These are phyloP conservation scores for Amanita polypyramis DNA, from an alignment of 768 basidiomycete genomes.

Conservation along the genomic window DNA sequence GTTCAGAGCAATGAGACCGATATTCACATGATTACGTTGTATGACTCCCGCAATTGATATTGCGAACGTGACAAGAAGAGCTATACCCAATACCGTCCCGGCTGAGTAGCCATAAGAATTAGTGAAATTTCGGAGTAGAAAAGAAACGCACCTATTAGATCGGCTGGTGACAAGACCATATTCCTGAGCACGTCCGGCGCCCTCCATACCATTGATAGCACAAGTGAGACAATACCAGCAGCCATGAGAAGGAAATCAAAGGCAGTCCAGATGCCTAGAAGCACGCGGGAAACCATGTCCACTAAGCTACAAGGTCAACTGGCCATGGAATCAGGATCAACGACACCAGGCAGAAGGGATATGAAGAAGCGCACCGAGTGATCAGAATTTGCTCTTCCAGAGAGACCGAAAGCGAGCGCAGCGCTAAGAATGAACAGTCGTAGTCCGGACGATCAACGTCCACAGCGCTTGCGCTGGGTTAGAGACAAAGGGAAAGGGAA, in stretches of 20 bases:
- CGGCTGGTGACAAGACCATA: conserved; percentile 47
- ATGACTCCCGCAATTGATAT: conserved; percentile 64
- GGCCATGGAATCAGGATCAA: not conserved
- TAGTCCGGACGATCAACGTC: conserved; percentile 64
- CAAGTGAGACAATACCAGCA: conserved; percentile 56
- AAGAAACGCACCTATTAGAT: conserved; percentile 42
- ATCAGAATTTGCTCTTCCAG: conserved; percentile 33
- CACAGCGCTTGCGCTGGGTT: conserved; percentile 34
- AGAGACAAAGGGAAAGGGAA: conserved; percentile 21
- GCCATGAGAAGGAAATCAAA: conserved; percentile 61
- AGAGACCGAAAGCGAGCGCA: conserved; percentile 39
- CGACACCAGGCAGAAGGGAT: not conserved
- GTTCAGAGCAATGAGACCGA: conserved; percentile 68
- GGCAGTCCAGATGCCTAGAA: conserved; percentile 65
- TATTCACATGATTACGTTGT: conserved; percentile 57
- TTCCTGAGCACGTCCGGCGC: conserved; percentile 61
- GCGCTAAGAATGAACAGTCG: conserved; percentile 23
- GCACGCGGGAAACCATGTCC: conserved; percentile 61
- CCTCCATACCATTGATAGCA: conserved; percentile 65
- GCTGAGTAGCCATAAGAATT: conserved; percentile 28
- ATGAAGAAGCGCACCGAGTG: not conserved
- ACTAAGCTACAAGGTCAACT: not conserved
- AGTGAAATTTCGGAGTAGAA: not conserved
- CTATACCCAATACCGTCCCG: conserved; percentile 58
- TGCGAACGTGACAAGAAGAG: conserved; percentile 55